Evolutionary conservation across 495 filamentous ascomycete genomes (phyloP).

Genomic region (Tuber borchii): DNA sequence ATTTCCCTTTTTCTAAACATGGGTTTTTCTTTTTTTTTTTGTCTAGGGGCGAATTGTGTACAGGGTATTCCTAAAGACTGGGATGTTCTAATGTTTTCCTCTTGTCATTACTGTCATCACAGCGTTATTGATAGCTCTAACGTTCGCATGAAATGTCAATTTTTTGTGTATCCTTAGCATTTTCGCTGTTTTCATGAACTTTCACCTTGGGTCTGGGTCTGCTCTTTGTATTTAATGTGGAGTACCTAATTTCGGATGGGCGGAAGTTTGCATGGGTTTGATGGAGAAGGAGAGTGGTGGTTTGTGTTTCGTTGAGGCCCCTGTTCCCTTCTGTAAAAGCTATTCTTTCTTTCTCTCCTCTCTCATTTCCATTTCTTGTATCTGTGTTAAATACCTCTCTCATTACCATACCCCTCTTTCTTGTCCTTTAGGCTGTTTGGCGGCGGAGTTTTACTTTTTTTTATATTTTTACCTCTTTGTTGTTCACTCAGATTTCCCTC

Average conservation of each 20-base stretch:
- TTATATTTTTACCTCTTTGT: not conserved
- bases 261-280: not conserved
- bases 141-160: not conserved
- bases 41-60: not conserved
- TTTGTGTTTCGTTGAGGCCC: not conserved
- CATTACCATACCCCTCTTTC: conserved; percentile 3
- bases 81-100: conserved; percentile 6
- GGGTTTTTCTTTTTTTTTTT: not conserved
- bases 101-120: not conserved
- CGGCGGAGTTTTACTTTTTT: conserved; percentile 4
- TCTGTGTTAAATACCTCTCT: conserved; percentile 5
- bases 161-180: conserved; percentile 4
- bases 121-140: not conserved
- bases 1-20: conserved; percentile 43
- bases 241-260: conserved; percentile 5
- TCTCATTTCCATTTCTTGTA: conserved; percentile 1
- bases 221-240: conserved; percentile 5
- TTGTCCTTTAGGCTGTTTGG: conserved; percentile 1
- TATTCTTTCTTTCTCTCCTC: not conserved
- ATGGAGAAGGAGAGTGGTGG: not conserved
- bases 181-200: not conserved
- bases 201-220: conserved; percentile 6
- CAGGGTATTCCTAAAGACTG: conserved; percentile 4
- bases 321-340: not conserved
- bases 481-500: not conserved